Percentiles rank a stretch among this genome's conserved stretches.
Conservation (phyloP, 148 eudicot genomes). For the Silene latifolia region DNA sequence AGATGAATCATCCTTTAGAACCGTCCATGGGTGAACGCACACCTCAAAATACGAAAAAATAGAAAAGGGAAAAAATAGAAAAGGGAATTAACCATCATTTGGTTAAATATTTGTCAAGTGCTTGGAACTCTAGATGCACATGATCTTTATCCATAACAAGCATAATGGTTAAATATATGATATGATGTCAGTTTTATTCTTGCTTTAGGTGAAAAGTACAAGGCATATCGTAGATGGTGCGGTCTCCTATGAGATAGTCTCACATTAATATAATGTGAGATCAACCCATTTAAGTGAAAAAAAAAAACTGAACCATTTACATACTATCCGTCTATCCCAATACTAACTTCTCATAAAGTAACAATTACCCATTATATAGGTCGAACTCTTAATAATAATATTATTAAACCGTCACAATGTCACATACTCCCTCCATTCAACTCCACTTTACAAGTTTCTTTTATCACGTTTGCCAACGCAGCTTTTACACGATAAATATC, state of each 20-base stretch:
- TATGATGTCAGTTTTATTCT: background rate
- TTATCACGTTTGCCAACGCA: too few relatives aligned
- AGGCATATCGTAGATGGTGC: background rate
- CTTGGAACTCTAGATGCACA: background rate
- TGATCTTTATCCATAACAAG: slow-evolving; percentile 1
- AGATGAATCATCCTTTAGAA: too few relatives aligned
- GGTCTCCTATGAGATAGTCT: background rate
- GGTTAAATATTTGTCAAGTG: too few relatives aligned
- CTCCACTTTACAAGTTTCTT: too few relatives aligned
- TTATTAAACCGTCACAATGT: background rate
- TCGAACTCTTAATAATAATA: background rate
- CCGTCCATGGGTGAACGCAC: too few relatives aligned
- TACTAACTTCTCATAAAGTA: background rate
- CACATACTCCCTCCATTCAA: too few relatives aligned
- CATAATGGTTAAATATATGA: background rate
- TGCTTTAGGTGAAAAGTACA: background rate
- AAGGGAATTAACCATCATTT: too few relatives aligned
- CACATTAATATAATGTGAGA: background rate
- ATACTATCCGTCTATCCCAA: background rate
- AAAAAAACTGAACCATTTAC: background rate
- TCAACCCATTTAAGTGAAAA: background rate
- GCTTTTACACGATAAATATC: too few relatives aligned
- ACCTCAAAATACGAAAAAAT: too few relatives aligned
- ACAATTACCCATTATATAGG: background rate
- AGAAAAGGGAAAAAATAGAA: too few relatives aligned